Evolutionary conservation across 345 rosid species (phyloP).

Genomic region (Aquilaria malaccensis): DNA sequence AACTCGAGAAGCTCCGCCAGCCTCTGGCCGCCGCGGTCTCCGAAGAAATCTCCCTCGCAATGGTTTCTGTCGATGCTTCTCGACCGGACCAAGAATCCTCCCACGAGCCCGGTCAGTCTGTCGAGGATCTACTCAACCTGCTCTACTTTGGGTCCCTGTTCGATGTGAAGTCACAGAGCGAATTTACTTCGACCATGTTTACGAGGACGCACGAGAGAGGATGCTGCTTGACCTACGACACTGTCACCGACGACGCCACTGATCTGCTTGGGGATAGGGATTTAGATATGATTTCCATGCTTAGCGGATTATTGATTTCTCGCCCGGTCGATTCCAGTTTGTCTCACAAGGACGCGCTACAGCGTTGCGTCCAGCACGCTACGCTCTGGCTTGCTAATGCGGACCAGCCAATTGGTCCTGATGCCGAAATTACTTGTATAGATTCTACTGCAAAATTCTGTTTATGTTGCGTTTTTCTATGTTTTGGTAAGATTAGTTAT

Average conservation of each 20-base stretch:
- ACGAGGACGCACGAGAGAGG: constrained; percentile 86
- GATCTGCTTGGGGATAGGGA: constrained; percentile 81
- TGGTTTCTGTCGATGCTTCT: constrained; percentile 13
- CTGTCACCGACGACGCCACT: constrained; percentile 86
- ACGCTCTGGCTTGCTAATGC: constrained; percentile 70
- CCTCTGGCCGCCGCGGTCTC: constrained; percentile 61
- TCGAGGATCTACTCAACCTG: constrained; percentile 70
- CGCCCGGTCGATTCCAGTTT: constrained; percentile 73
- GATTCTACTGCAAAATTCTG: not conserved
- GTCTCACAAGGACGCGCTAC: constrained; percentile 78
- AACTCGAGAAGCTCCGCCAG: constrained; percentile 77
- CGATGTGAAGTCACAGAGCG: constrained; percentile 76
- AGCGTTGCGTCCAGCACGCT: constrained; percentile 66
- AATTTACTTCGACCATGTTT: constrained; percentile 67
- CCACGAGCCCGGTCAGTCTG: constrained; percentile 12
- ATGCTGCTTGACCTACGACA: constrained; percentile 85
- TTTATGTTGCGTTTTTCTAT: not conserved
- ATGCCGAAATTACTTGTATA: constrained; percentile 55
- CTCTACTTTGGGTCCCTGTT: constrained; percentile 78
- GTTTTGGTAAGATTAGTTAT: not conserved
- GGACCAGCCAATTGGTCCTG: constrained; percentile 47
- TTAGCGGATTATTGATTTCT: constrained; percentile 56
- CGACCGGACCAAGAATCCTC: constrained; percentile 7
- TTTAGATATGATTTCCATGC: constrained; percentile 63
- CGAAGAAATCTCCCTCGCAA: constrained; percentile 57